Base-by-base conservation (phyloP, 164 flowering plant genomes). In the Nymphaea colorata region DNA sequence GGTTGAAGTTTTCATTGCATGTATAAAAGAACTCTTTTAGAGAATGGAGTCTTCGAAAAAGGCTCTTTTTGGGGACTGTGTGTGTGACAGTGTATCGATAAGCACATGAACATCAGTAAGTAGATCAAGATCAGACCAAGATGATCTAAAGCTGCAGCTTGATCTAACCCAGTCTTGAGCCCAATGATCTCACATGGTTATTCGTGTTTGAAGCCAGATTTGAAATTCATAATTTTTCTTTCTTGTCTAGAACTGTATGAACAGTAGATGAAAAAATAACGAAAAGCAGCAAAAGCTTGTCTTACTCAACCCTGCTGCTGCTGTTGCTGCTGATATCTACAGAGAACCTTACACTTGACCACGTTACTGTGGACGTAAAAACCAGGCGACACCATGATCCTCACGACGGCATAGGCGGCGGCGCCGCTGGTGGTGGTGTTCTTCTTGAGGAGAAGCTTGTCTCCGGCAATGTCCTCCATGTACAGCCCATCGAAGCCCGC, bases 311-410 rank as follows among this genome's bases (percentile, higher is more conserved):
- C 36, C 36, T 25, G 36, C 36, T 25, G 36, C 36, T 25, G n/a
- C 64, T 41, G 41, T 61, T 65, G 70, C 36, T 73, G 60, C 44
- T 36, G 18, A 51, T 89, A 88, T 83, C 88, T 83, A 79, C 95
- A 88, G 5, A 91, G 77, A 12, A 94, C 98, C 84, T 83, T 94
- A 75, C 95, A 91, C 81, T 91, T 94, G 64, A 94, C 87, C 73
- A 89, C 90, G 67, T 77, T 85, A 3, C 78, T 84, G 64, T 73
- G 78, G 0, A 89, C 89, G 66, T 89, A 94, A 73, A 94, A 94
- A 68, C 98, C 98, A 0, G 98, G 98, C 45, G 91, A 85, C 4
- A 87, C 95, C 98, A 94, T 91, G 77, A 88, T 74, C 70, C 90
- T 61, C n/a, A 61, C 41, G 41, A 17, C 42, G 4, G 12, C 8